Percentiles rank a stretch among this genome's conserved stretches.
Evolutionary conservation across 2,329 filamentous ascomycete species (phyloP).

Genomic region (Colletotrichum truncatum): DNA sequence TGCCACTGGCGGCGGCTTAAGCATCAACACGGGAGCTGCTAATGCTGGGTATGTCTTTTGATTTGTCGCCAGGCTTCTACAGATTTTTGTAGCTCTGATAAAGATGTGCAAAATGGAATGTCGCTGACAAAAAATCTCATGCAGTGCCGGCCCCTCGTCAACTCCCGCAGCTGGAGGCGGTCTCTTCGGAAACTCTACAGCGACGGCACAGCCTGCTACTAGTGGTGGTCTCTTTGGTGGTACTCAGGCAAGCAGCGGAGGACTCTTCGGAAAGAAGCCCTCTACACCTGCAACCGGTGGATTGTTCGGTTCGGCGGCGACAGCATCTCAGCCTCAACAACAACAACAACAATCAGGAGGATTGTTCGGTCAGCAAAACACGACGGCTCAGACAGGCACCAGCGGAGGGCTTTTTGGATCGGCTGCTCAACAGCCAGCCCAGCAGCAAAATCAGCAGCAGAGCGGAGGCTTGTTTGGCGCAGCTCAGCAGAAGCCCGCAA

Average conservation of each 20-base stretch:
- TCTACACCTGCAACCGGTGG: constrained; percentile 45
- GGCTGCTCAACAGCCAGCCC: constrained; percentile 25
- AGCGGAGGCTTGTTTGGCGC: constrained; percentile 48
- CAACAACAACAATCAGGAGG: constrained; percentile 8
- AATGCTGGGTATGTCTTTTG: constrained; percentile 60
- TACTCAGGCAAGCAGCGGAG: constrained; percentile 9
- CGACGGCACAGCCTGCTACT: constrained; percentile 14
- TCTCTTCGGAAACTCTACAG: constrained; percentile 13
- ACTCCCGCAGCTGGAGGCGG: constrained; percentile 21
- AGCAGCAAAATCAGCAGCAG: constrained; percentile 34
- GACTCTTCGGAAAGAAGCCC: constrained; percentile 19
- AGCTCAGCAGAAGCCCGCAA: constrained; percentile 31
- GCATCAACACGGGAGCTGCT: constrained; percentile 70
- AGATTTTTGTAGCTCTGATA: not conserved
- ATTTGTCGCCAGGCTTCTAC: not conserved
- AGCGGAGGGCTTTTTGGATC: constrained; percentile 30
- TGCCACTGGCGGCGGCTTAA: constrained; percentile 58
- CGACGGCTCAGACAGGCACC: constrained; percentile 20
- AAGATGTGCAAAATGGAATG: too few relatives aligned
- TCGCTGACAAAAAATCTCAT: not conserved
- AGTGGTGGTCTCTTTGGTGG: constrained; percentile 33
- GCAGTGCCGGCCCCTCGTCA: constrained; percentile 9
- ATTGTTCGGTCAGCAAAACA: not conserved
- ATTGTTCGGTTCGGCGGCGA: constrained; percentile 3
- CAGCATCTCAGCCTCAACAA: not conserved